Evolutionary conservation across 495 filamentous ascomycete genomes (phyloP).

Genomic region (Tuber aestivum): DNA sequence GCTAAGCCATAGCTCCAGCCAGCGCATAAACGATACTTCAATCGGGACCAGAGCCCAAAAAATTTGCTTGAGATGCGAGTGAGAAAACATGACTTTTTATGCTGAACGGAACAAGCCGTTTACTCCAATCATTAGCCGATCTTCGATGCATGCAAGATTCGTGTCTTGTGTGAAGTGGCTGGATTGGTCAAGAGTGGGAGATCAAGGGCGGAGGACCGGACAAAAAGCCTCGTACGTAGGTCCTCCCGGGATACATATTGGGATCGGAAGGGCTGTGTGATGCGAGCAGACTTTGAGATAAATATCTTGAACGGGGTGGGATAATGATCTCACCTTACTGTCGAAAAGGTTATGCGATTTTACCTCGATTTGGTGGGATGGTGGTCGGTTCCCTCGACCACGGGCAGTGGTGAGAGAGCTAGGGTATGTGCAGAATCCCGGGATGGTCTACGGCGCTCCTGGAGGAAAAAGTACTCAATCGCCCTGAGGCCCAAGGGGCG

Average conservation of each 20-base stretch:
- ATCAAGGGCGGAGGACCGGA: not conserved
- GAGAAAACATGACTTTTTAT: not conserved
- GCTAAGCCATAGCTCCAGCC: not conserved
- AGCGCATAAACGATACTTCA: not conserved
- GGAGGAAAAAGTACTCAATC: not conserved
- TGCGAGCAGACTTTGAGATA: not conserved
- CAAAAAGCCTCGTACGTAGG: not conserved
- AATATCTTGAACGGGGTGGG: not conserved
- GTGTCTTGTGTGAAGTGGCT: not conserved
- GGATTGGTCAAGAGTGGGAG: not conserved
- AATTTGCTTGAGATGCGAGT: not conserved
- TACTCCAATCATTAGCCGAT: not conserved
- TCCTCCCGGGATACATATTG: not conserved
- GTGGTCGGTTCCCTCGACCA: not conserved
- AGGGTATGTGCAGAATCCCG: not conserved
- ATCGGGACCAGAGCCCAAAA: not conserved
- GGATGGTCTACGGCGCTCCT: not conserved
- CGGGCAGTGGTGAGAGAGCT: not conserved
- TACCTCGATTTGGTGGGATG: not conserved
- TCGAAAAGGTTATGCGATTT: not conserved
- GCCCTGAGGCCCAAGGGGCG: not conserved
- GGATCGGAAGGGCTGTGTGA: not conserved
- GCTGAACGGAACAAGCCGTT: not conserved
- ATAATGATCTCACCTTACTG: not conserved
- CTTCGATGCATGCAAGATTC: conserved; percentile 1